Base-by-base conservation (phyloP, 2,329 filamentous ascomycete species). In the Didymella exigua region DNA sequence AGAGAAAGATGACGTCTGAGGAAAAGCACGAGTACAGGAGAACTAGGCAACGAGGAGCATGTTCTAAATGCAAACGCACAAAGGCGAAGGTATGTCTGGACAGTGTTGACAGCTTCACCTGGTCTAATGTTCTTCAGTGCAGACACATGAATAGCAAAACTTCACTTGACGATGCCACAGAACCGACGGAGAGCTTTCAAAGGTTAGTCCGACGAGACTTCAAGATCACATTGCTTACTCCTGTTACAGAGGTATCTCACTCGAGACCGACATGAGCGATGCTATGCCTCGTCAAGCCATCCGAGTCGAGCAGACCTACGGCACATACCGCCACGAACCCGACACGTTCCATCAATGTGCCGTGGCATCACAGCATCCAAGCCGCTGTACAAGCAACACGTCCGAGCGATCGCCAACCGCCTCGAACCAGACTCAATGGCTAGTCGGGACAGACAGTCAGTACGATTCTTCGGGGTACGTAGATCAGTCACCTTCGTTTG, bases 11-110 rank as follows among this genome's bases (percentile, higher is more conserved):
- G 68, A 69, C 66, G 1, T 11, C 46, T 1, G 49, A 65, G 34
- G 69, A 72, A 43, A 61, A 59, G 14, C 40, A 30, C 1, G 61
- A 57, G 1, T 72, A 72, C 51, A 70, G 65, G 37, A 51, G 62
- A 16, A 71, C 61, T 2, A 61, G 69, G 37, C 65, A 61, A 36
- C 34, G 61, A n/a, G 68, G 68, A 14, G 69, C 69, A 33, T 72
- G 69, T 48, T 38, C 54, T 7, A 62, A 60, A 14, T 72, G 69
- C 33, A 66, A 59, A 33, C 61, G 55, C 14, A 58, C 60, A 21
- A 72, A 72, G 54, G 66, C 53, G 43, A 71, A 60, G 59, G 69
- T 69, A 59, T 18, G 48, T 13, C 7, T 18, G 4, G 13, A 6
- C 5, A 18, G 10, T 6, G 3, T 18, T n/a, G 7, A 11, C 29